A percentile compares a stretch with the other conserved stretches of the same genome.
These are phyloP conservation scores for Verticillium nubilum DNA, from an alignment of 2,329 filamentous ascomycete species.

Conservation along the genomic window DNA sequence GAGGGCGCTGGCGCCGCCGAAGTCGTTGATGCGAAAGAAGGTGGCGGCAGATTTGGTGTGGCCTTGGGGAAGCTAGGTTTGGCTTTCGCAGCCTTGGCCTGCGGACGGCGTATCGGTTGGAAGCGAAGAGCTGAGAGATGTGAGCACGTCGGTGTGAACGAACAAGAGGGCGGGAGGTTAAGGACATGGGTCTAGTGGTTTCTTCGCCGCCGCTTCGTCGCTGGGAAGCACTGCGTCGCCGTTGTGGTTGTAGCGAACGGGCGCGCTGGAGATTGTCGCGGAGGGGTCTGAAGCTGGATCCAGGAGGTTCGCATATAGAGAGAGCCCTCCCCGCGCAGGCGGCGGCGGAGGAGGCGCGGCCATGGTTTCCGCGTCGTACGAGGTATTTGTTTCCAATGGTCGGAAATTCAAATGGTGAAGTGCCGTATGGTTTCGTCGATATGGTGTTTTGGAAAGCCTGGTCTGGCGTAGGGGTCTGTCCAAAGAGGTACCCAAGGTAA, in stretches of 20 bases:
- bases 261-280: constrained; percentile 71
- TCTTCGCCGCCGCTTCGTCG: constrained; percentile 51
- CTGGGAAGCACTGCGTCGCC: constrained; percentile 39
- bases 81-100: constrained; percentile 50
- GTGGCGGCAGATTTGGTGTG: constrained; percentile 21
- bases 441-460: no score
- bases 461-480: no score
- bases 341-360: constrained; percentile 31
- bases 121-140: constrained; percentile 65
- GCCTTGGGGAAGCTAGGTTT: constrained; percentile 57
- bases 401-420: no score
- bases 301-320: constrained; percentile 80
- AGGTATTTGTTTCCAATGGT: no score
- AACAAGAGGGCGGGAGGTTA: constrained; percentile 1
- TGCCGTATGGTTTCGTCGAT: neutral
- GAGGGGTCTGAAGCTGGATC: constrained; percentile 46
- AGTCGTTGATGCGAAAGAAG: constrained; percentile 20
- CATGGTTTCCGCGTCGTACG: constrained; percentile 16
- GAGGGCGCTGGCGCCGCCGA: constrained; percentile 15
- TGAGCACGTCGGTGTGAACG: neutral
- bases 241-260: constrained; percentile 63
- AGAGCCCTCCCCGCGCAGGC: constrained; percentile 48
- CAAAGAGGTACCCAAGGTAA: no score
- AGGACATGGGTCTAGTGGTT: constrained; percentile 41
- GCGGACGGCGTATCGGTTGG: constrained; percentile 77